Evolutionary conservation across 2,329 filamentous ascomycete species (phyloP), one percentile per base, ranked within the genome.

Genomic region (Aspergillus japonicus): DNA sequence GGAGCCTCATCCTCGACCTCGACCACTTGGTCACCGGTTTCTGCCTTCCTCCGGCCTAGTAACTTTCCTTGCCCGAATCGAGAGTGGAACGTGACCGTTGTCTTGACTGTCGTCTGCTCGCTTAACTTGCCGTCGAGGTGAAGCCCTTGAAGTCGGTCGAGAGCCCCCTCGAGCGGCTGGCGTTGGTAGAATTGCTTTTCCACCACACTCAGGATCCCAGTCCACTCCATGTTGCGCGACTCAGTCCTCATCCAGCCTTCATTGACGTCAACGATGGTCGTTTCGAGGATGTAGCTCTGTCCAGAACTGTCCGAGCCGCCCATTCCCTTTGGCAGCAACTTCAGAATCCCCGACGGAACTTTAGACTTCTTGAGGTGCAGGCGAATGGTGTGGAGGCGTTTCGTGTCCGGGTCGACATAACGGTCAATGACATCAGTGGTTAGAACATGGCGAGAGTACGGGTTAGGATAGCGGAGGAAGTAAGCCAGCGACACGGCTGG

Each of bases 391-490:
- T 85, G 85, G 26, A 89, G 78, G 47, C 83, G 83, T 63, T 86
- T 80, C 2, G 84, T 87, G 26, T 76, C 75, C 2, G 85, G 81
- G 35, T 88, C 86, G 72, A 85, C 85, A 74, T 81, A 79, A 57
- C 86, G 84, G 62, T 84, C 81, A 71, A 89, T 87, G 71, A 87
- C 86, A 77, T 89, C 86, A 68, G 85, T 87, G 54, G 83, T 86
- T 65, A 87, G 78, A 65, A 89, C 86, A 78, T 89, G 86, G 60
- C 80, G 83, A 54, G 83, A 83, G 76, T 87, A 88, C 29, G 86
- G 86, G 68, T 89, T 89, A 1, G 86, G 86, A 69, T 89, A 89
- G 67, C 86, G 86, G 57, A 89, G 82, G 75, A 88, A 88, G 77
- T 88, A 89, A 73, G 86, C 86, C 61, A 89, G 81, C 52, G 85